A percentile compares a stretch with the other conserved stretches of the same genome.
Conservation (phyloP, 345 rosid genomes). For the Brassica nigra region DNA sequence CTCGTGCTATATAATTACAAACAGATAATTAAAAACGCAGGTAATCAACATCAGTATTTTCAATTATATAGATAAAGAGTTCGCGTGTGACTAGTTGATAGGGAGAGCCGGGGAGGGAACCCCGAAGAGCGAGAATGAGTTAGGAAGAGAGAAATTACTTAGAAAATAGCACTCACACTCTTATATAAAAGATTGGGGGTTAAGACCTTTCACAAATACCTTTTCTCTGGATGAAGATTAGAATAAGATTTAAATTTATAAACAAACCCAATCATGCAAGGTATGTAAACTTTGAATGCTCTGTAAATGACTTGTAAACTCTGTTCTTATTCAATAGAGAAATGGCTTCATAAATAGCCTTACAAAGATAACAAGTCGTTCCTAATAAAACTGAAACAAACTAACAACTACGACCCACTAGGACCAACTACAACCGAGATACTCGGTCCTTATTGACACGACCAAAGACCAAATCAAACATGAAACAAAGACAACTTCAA, state of each 20-base stretch:
- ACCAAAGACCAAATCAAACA: no score
- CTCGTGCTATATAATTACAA: not conserved
- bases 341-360: no score
- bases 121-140: not conserved
- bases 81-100: not conserved
- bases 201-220: not conserved
- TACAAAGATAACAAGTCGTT: no score
- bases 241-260: not conserved
- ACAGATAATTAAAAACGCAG: not conserved
- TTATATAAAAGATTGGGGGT: not conserved
- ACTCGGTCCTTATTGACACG: no score
- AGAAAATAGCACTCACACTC: not conserved
- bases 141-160: not conserved
- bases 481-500: no score
- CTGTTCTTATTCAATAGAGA: no score
- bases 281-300: no score
- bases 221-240: conserved; percentile 9
- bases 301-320: no score
- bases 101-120: not conserved
- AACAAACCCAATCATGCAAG: conserved; percentile 19
- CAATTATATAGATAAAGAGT: not conserved
- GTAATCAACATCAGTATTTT: conserved; percentile 10
- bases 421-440: no score
- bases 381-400: no score
- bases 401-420: no score